Conservation (phyloP, 345 rosid species). For the Balakata baccata region DNA sequence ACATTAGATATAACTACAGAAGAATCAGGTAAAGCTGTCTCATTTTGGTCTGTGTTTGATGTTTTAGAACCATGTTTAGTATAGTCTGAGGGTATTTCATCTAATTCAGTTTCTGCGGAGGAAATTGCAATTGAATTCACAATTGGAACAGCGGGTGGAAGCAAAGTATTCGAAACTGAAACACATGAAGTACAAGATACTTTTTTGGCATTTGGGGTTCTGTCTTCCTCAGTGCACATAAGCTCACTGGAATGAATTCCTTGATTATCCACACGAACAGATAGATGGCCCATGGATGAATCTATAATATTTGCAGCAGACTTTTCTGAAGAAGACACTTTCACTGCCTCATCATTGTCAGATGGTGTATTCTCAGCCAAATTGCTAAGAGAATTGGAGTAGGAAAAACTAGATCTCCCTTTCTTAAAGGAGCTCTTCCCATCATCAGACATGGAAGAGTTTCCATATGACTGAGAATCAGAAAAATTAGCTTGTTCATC, state of each 20-base stretch:
- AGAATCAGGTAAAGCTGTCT: conserved; percentile 32
- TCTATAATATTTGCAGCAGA: conserved; percentile 28
- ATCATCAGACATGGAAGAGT: conserved; percentile 65
- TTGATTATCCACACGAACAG: conserved; percentile 27
- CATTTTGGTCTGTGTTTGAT: conserved; percentile 23
- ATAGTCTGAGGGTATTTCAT: conserved; percentile 28
- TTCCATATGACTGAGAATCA: conserved; percentile 59
- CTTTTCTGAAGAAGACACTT: conserved; percentile 34
- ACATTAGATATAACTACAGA: conserved; percentile 15
- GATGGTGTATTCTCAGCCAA: conserved; percentile 45
- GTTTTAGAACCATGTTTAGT: conserved; percentile 20
- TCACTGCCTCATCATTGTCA: conserved; percentile 51
- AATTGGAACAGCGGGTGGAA: conserved; percentile 29
- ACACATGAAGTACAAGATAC: conserved; percentile 2
- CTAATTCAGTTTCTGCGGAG: conserved; percentile 32
- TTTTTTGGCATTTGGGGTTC: conserved; percentile 25
- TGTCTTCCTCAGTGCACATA: conserved; percentile 27
- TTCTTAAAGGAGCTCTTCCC: conserved; percentile 57
- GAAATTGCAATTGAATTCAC: conserved; percentile 15
- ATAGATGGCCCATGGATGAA: conserved; percentile 30
- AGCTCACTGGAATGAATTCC: conserved; percentile 30
- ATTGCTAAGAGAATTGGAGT: conserved; percentile 53
- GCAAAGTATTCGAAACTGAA: too few species aligned
- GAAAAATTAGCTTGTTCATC: conserved; percentile 49
- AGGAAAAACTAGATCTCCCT: conserved; percentile 49